Percentiles rank a stretch among this genome's conserved stretches.
These are phyloP conservation scores for Xylariaceae sp. DNA, from an alignment of 2,329 filamentous ascomycete genomes.

Conservation along the genomic window DNA sequence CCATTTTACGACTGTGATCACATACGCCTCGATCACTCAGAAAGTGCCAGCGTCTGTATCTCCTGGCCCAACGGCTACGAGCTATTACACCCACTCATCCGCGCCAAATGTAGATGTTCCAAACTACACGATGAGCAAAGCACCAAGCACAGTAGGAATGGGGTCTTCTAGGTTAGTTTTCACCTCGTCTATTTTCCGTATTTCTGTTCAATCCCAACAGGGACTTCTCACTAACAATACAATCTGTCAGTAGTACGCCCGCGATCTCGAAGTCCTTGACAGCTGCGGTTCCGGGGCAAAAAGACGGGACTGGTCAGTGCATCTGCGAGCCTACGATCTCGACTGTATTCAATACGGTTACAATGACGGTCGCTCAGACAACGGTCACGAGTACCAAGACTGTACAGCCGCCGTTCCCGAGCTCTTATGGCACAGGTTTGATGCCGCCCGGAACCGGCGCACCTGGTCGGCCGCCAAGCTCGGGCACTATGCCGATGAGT, in stretches of 20 bases:
- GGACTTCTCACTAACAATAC: conserved; percentile 16
- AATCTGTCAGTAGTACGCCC: conserved; percentile 9
- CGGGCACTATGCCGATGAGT: conserved; percentile 10
- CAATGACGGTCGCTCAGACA: conserved; percentile 17
- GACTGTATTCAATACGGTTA: conserved; percentile 29
- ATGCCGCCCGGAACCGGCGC: conserved; percentile 13
- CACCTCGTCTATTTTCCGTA: neutral
- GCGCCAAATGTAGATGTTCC: conserved; percentile 22
- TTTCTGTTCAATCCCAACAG: neutral
- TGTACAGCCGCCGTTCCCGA: conserved; percentile 29
- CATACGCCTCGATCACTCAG: conserved; percentile 26
- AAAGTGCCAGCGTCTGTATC: conserved; percentile 19
- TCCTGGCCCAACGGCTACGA: conserved; percentile 20
- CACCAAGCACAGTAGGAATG: conserved; percentile 22
- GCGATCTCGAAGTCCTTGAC: conserved; percentile 14
- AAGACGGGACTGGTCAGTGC: conserved; percentile 9
- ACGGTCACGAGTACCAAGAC: conserved; percentile 26
- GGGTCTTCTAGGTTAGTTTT: conserved; percentile 25
- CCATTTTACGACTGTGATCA: conserved; percentile 29
- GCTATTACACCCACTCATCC: conserved; percentile 19
- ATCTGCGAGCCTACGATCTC: conserved; percentile 25
- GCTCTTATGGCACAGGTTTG: conserved; percentile 16
- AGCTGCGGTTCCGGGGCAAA: conserved; percentile 5
- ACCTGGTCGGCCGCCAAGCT: neutral
- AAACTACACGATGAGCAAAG: conserved; percentile 29